Evolutionary conservation across 257 asterid genomes (phyloP), one percentile per base, ranked within the genome.

Genomic region (Ilex aquifolium): DNA sequence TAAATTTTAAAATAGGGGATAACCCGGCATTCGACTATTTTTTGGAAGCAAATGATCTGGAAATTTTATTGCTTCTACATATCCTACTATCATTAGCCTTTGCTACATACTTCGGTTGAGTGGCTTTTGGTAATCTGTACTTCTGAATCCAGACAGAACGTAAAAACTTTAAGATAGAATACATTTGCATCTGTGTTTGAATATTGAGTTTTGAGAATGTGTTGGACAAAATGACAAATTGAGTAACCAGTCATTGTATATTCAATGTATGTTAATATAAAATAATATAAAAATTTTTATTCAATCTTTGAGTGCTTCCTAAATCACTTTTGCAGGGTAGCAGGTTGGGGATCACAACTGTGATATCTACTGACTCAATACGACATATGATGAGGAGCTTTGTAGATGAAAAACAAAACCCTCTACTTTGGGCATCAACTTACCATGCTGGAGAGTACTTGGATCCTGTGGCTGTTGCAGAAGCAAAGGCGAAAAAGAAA

Each of bases 361-460:
- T 93, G 59, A 69, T 93, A 73, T 93, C 99, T 60, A 93, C 99
- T 0, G 99, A 93, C 77, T 93, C 99, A 16, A 85, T 93, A 76
- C 82, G 99, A 65, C 99, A 93, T 80, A 93, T 93, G 99, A 89
- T 93, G 99, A 78, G 99, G 76, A 93, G 99, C 75, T 93, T 89
- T 74, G 96, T 90, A 32, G 94, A 76, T 65, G 99, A 93, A 76
- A 81, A 83, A 72, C 83, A 93, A 64, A 90, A 87, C 69, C 99
- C 97, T 30, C 61, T 93, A 67, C 97, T 93, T 52, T 93, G 99
- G 99, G 91, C 99, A 61, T 93, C 99, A 62, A 93, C 99, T 32
- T 93, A 93, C 77, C 99, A 90, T 60, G 99, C 99, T 10, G 97
- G 99, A 21, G 99, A 93, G 69, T 67, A 81, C 78, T 85, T 93